Evolutionary conservation across 306 rosid species (phyloP), one percentile per base, ranked within the genome.

Genomic region (Trifolium pratense): DNA sequence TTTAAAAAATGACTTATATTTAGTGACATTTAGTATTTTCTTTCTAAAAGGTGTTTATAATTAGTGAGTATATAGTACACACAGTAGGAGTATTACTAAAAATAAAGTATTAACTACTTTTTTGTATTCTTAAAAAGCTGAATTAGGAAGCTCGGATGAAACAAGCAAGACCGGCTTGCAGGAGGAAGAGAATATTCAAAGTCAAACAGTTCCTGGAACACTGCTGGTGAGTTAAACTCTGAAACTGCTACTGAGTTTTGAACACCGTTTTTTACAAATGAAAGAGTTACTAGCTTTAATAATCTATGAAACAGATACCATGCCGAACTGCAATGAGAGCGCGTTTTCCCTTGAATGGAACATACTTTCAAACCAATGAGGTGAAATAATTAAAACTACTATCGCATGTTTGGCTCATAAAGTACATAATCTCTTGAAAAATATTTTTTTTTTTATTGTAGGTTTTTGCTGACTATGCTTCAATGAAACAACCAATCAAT

Each of bases 291-390:
- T 43, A 16, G 0, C 26, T 51, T 62, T 29, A 61, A 66, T 4
- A 37, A 10, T 81, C 63, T 59, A 66, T 70, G 74, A 52, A 45
- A 67, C 65, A 89, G 93, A 85, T 92, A 75, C 96, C 97, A 4
- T 85, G 90, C 74, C 72, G 89, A 76, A 89, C 90, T 7, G 90
- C 92, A 73, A 88, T 63, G 82, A 55, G 63, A 2, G 91, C 86
- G 17, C 76, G 73, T 10, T 92, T 92, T 76, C 96, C 92, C 7
- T 74, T 92, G 1, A 92, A 92, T 3, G 96, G 93, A 68, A 89
- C 97, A 34, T 92, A 92, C 45, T 89, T 92, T 72, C 96, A 92
- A 84, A 79, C 82, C n/a, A 92, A 89, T 15, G 93, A 92, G 90
- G 97, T 92, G 8, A 25, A 80, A 17, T 48, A 39, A 39, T 5